phyloP scores from a whole-genome alignment of 345 rosid species.

The Dimocarpus longan region DNA sequence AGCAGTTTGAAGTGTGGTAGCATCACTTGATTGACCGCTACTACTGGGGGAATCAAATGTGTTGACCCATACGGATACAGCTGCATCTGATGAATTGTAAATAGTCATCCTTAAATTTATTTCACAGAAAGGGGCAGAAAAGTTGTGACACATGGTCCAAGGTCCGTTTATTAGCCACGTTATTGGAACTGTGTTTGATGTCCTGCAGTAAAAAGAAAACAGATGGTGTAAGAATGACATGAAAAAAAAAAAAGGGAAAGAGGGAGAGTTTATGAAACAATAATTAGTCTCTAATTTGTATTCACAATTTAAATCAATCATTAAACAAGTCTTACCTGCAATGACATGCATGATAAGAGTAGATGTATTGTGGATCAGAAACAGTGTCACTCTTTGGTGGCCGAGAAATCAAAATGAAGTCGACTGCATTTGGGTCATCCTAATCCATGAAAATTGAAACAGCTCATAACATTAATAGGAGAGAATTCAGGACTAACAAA shows the following conservation, averaged over 20 bases:
- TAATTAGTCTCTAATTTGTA: neutral
- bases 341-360: conserved; percentile 79
- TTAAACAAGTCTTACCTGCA: conserved; percentile 58
- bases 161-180: conserved; percentile 82
- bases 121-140: conserved; percentile 59
- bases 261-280: conserved; percentile 11
- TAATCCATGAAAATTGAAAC: conserved; percentile 37
- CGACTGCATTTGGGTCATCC: conserved; percentile 57
- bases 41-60: conserved; percentile 40
- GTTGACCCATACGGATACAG: conserved; percentile 47
- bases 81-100: conserved; percentile 61
- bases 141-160: conserved; percentile 58
- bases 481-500: neutral
- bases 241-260: neutral
- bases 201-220: conserved; percentile 41
- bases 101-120: conserved; percentile 59
- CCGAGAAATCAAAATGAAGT: conserved; percentile 70
- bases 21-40: conserved; percentile 34
- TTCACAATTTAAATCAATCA: conserved; percentile 10
- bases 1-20: conserved; percentile 14
- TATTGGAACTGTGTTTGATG: conserved; percentile 60
- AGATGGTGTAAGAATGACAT: neutral
- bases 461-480: neutral
- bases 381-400: conserved; percentile 35
- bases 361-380: conserved; percentile 45